Evolutionary conservation across 768 basidiomycete species (phyloP).

Genomic region (Auricularia auricula-judae): DNA sequence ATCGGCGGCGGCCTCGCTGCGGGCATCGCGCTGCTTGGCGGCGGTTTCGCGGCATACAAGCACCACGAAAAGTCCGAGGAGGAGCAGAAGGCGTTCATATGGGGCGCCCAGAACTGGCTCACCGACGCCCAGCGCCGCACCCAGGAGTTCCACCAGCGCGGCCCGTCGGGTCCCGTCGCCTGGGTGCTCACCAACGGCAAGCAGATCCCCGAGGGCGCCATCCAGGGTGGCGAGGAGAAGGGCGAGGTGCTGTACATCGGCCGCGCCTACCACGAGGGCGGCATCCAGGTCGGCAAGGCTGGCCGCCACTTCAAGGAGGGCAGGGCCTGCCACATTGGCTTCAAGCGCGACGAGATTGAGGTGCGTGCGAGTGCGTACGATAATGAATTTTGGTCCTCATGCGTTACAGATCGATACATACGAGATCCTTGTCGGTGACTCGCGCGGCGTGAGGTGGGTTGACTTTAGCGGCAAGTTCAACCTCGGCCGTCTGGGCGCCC

Average conservation of each 20-base stretch:
- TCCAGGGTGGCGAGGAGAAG: constrained; percentile 45
- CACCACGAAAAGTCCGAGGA: constrained; percentile 45
- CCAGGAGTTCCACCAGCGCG: constrained; percentile 31
- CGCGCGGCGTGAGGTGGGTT: constrained; percentile 49
- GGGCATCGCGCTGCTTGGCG: constrained; percentile 42
- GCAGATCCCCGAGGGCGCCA: constrained; percentile 45
- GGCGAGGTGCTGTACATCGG: constrained; percentile 44
- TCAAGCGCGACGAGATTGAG: constrained; percentile 43
- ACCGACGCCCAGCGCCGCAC: constrained; percentile 46
- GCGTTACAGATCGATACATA: constrained; percentile 41
- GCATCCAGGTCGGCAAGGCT: constrained; percentile 55
- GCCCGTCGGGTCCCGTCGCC: constrained; percentile 36
- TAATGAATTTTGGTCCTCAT: not conserved
- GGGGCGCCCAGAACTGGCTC: constrained; percentile 45
- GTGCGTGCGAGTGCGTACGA: constrained; percentile 23
- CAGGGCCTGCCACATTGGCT: constrained; percentile 39
- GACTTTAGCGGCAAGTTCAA: constrained; percentile 34
- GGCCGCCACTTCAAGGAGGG: constrained; percentile 47
- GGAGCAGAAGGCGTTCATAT: constrained; percentile 39
- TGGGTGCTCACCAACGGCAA: constrained; percentile 42
- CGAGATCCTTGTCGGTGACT: constrained; percentile 62
- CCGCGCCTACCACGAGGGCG: constrained; percentile 49
- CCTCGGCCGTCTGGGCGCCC: constrained; percentile 29
- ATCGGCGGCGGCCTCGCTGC: constrained; percentile 53
- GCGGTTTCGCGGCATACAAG: constrained; percentile 41